Evolutionary conservation across 257 asterid species (phyloP).

Genomic region (Forsythia viridissima): DNA sequence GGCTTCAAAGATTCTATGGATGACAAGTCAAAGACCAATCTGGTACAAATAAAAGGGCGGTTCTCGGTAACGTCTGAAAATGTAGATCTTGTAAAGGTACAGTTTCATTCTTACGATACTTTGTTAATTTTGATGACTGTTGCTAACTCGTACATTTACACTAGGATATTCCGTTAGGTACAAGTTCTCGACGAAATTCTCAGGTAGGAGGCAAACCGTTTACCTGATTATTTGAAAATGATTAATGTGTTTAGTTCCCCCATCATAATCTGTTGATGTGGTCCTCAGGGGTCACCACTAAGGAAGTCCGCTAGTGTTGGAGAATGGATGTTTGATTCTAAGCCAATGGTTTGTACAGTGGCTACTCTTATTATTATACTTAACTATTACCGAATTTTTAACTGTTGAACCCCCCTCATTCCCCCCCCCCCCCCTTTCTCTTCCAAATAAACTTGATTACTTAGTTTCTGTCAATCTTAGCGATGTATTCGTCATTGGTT

Average conservation of each 20-base stretch:
- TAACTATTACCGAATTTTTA: conserved; percentile 19
- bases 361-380: neutral
- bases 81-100: conserved; percentile 96
- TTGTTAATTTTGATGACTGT: conserved; percentile 23
- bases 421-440: neutral
- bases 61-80: conserved; percentile 98
- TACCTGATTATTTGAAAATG: conserved; percentile 26
- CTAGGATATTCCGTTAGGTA: conserved; percentile 82
- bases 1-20: conserved; percentile 85
- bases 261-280: conserved; percentile 31
- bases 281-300: conserved; percentile 76
- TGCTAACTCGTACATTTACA: conserved; percentile 48
- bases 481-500: conserved; percentile 26
- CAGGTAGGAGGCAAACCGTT: conserved; percentile 52
- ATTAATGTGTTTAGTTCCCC: conserved; percentile 26
- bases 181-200: conserved; percentile 73
- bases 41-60: conserved; percentile 97
- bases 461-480: conserved; percentile 7
- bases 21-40: conserved; percentile 78
- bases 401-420: conserved; percentile 4
- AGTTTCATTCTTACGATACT: conserved; percentile 20
- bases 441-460: conserved; percentile 19
- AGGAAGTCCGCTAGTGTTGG: conserved; percentile 98
- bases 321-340: conserved; percentile 79
- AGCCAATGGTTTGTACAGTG: conserved; percentile 62